Percentiles rank a stretch among this genome's conserved stretches.
Conservation (phyloP, 108 stramenopile species). For the Stephanodiscus triporus region DNA sequence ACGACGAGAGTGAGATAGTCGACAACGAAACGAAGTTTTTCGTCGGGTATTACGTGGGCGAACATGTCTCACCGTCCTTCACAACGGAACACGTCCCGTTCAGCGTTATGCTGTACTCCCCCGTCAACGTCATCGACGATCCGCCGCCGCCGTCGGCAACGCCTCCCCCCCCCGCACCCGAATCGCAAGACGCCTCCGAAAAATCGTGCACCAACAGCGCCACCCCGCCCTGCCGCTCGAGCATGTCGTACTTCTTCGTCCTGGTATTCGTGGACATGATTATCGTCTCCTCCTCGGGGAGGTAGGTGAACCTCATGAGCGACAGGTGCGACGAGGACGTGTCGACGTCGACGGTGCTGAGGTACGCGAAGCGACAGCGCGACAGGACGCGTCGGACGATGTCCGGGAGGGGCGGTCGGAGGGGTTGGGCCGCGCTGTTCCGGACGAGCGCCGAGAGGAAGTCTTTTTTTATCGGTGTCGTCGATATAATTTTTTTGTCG, state of each 20-base stretch:
- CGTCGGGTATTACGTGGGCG: background rate
- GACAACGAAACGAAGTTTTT: too few species aligned
- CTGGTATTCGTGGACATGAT: slow-evolving; percentile 65
- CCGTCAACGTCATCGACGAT: slow-evolving; percentile 10
- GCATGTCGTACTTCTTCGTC: slow-evolving; percentile 69
- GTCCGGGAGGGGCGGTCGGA: slow-evolving; percentile 61
- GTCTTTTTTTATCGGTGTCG: background rate
- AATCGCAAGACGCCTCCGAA: background rate
- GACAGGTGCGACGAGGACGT: slow-evolving; percentile 44
- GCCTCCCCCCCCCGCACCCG: slow-evolving; percentile 55
- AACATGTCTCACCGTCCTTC: slow-evolving; percentile 28
- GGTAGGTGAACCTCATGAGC: slow-evolving; percentile 70
- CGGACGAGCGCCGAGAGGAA: slow-evolving; percentile 30
- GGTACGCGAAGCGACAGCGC: slow-evolving; percentile 60
- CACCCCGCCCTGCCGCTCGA: slow-evolving; percentile 44
- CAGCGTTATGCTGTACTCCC: slow-evolving; percentile 62
- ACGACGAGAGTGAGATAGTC: background rate
- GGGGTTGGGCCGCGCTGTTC: slow-evolving; percentile 1
- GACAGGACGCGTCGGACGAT: slow-evolving; percentile 49
- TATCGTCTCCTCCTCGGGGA: slow-evolving; percentile 47
- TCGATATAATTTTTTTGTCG: too few species aligned
- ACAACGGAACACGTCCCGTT: slow-evolving; percentile 67
- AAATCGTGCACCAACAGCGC: slow-evolving; percentile 63
- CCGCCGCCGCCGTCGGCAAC: background rate
- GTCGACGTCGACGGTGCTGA: slow-evolving; percentile 57